Evolutionary conservation across 352 stramenopile species (phyloP), one percentile per base, ranked within the genome.

Genomic region (Globisporangium apiculatum): DNA sequence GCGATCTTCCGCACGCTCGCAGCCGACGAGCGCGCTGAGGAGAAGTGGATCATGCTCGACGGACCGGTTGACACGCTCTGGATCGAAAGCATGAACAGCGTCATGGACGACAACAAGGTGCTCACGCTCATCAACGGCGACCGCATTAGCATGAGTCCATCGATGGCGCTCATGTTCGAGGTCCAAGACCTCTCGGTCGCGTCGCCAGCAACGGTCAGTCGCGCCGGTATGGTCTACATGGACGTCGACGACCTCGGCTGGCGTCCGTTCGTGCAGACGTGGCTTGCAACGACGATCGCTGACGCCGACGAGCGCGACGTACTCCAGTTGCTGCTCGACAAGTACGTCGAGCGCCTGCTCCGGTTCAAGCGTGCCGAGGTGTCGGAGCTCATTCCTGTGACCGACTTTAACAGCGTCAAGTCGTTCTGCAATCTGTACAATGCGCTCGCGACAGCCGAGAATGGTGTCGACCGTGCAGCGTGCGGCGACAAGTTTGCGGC

Each of bases 141-240:
- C 51, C 79, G 83, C 15, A 92, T 95, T 61, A 89, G 75, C 54
- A 92, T 95, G 83, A 89, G 76, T 37, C 61, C 79, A 8, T 87
- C 79, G 1, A 92, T 94, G 84, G 79, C 94, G 50, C 88, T 97
- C 43, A 76, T 98, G 55, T 98, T 98, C 52, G 94, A 98, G 64
- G 92, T 98, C 5, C 94, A 97, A 64, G 92, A 98, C 63, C 75
- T 98, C 1, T 87, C 87, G 0, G 92, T 97, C 8, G 94, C 94
- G 18, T 98, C 89, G 8, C 94, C 94, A 4, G 94, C 94, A 1
- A 98, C 94, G 3, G 94, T 98, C 1, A 97, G 84, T 54, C 81
- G 93, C 40, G 89, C 91, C 18, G 94, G 94, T 37, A 96, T 98
- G 76, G 90, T 98, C 7, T 98, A 97, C 72, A 96, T 98, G 83